Conservation (phyloP, 2,329 filamentous ascomycete genomes). For the Gaeumannomyces sp. region DNA sequence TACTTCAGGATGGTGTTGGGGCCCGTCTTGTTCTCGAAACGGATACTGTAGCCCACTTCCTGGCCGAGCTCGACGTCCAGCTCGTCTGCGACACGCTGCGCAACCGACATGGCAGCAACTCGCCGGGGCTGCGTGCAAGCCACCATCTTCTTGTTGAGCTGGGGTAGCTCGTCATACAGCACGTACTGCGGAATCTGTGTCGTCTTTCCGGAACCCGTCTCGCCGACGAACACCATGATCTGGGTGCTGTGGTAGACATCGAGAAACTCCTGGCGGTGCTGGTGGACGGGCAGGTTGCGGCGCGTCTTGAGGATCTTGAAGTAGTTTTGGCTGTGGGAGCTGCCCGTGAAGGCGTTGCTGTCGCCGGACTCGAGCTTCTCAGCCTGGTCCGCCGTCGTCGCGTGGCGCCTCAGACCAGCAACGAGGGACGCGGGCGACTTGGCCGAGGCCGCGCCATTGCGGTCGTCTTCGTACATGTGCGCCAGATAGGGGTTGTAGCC, state of each 20-base stretch:
- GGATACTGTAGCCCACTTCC: slow-evolving; percentile 97
- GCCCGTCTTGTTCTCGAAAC: slow-evolving; percentile 92
- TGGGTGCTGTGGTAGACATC: slow-evolving; percentile 88
- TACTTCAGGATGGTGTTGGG: slow-evolving; percentile 93
- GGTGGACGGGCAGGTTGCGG: slow-evolving; percentile 82
- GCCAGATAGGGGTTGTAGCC: slow-evolving; percentile 80
- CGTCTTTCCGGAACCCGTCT: slow-evolving; percentile 98
- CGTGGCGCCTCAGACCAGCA: slow-evolving; percentile 65
- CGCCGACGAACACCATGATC: slow-evolving; percentile 96
- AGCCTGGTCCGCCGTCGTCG: slow-evolving; percentile 73
- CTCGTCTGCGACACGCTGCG: slow-evolving; percentile 94
- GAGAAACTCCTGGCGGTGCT: slow-evolving; percentile 92
- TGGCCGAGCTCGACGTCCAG: slow-evolving; percentile 90
- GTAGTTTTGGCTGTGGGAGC: slow-evolving; percentile 73
- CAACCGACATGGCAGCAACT: slow-evolving; percentile 97
- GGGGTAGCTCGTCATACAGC: slow-evolving; percentile 90
- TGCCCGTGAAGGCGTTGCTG: slow-evolving; percentile 77
- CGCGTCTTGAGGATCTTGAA: slow-evolving; percentile 81
- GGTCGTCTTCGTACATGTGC: slow-evolving; percentile 65
- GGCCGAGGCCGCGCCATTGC: slow-evolving; percentile 30
- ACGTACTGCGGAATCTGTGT: slow-evolving; percentile 99
- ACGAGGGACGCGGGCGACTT: slow-evolving; percentile 42
- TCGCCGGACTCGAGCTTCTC: slow-evolving; percentile 70
- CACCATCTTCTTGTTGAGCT: slow-evolving; percentile 79
- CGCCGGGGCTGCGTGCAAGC: slow-evolving; percentile 96